These are phyloP conservation scores for Pyrenophora seminiperda DNA, from an alignment of 2,329 filamentous ascomycete species.

Conservation along the genomic window DNA sequence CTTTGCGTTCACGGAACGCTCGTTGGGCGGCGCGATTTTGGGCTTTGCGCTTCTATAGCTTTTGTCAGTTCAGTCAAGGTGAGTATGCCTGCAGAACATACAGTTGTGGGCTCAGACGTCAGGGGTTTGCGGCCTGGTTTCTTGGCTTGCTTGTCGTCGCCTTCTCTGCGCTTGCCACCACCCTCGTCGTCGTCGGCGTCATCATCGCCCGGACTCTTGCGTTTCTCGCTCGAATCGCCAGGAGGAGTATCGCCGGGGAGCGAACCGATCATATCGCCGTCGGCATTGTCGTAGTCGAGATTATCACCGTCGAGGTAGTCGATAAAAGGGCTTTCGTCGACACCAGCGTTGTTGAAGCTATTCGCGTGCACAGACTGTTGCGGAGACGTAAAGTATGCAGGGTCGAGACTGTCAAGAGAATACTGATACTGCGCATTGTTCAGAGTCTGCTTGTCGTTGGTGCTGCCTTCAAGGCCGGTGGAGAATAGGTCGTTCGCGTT, in stretches of 20 bases:
- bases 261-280: slow-evolving; percentile 75
- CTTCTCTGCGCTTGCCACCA: slow-evolving; percentile 77
- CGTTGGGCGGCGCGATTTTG: slow-evolving; percentile 67
- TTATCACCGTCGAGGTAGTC: slow-evolving; percentile 80
- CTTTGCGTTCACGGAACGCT: slow-evolving; percentile 66
- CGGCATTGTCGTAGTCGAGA: slow-evolving; percentile 74
- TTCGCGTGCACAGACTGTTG: slow-evolving; percentile 48
- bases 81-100: slow-evolving; percentile 60
- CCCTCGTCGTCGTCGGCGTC: slow-evolving; percentile 66
- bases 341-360: slow-evolving; percentile 55
- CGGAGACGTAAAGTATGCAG: slow-evolving; percentile 46
- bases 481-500: slow-evolving; percentile 39
- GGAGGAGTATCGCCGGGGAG: slow-evolving; percentile 64
- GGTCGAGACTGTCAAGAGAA: slow-evolving; percentile 41
- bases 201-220: slow-evolving; percentile 73
- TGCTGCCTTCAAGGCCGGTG: slow-evolving; percentile 21
- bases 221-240: slow-evolving; percentile 62
- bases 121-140: slow-evolving; percentile 96
- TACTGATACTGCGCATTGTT: slow-evolving; percentile 40
- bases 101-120: slow-evolving; percentile 92
- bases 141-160: slow-evolving; percentile 84
- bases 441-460: slow-evolving; percentile 18
- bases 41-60: slow-evolving; percentile 83
- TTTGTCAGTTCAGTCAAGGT: slow-evolving; percentile 28
- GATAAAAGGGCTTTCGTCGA: slow-evolving; percentile 78